Base-by-base conservation (phyloP, 306 rosid genomes). In the Luffa aegyptiaca region DNA sequence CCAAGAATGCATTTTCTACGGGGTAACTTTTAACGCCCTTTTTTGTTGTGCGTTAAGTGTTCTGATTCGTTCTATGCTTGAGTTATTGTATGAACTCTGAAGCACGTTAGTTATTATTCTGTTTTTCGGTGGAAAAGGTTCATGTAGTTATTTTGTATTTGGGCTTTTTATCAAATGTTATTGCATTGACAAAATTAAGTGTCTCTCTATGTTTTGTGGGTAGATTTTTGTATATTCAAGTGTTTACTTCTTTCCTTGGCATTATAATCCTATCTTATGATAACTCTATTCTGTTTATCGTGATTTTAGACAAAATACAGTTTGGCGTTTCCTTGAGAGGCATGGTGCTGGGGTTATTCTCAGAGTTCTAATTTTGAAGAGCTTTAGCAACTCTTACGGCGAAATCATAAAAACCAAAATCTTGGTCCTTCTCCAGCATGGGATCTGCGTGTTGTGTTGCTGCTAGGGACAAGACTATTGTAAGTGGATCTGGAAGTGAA, bases 361-460 rank as follows among this genome's bases (percentile, higher is more conserved):
- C 55, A 12, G 76, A 82, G 66, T 68, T 85, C 41, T 13, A 56
- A 58, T 41, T 75, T 81, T 58, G 61, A 83, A 63, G 80, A 51
- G 81, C 83, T 81, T 37, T 48, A 76, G 80, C 63, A 65, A 62
- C 55, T 20, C 79, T 75, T 80, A 71, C 55, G 57, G 52, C 45
- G 37, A n/a, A 55, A 20, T 41, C 36, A 18, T 53, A 39, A n/a
- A 55, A 69, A 8, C 5, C 80, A 20, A 26, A 13, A 42, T 41
- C 5, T 75, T 75, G 63, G 79, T 35, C 46, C 13, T 75, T 52
- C 48, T 74, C 53, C 79, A 84, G 73, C 55, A 89, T 89, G 92
- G 92, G 92, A 51, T 83, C 90, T 69, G 89, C 83, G 73, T 89
- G 92, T 76, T 89, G 92, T 75, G 89, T 89, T 16, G 92, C 92